Percentiles rank a stretch among this genome's conserved stretches.
Evolutionary conservation across 129 eudicot species (phyloP).

Genomic region (Saussurea involucrata): DNA sequence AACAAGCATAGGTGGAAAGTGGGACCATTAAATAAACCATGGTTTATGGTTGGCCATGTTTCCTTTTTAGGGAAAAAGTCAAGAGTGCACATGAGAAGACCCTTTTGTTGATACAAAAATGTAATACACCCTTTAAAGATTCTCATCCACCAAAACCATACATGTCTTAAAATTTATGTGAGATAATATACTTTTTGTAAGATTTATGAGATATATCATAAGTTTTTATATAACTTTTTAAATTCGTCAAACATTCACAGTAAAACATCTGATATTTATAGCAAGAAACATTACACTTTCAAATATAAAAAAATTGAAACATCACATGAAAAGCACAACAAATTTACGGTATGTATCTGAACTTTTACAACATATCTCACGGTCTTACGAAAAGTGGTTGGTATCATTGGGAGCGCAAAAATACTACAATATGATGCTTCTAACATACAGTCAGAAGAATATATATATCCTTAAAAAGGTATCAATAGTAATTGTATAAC

Average conservation of each 20-base stretch:
- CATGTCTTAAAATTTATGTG: not conserved
- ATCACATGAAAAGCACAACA: not conserved
- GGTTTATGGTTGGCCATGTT: slow-evolving; percentile 18
- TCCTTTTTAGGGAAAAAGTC: slow-evolving; percentile 32
- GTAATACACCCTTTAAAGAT: slow-evolving; percentile 25
- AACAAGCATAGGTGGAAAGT: slow-evolving; percentile 6
- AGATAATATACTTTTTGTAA: not conserved
- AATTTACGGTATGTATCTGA: too few relatives aligned
- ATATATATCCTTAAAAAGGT: too few relatives aligned
- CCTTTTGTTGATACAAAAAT: slow-evolving; percentile 1
- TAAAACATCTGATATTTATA: not conserved
- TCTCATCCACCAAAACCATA: slow-evolving; percentile 2
- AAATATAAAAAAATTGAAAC: not conserved
- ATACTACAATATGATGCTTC: too few relatives aligned
- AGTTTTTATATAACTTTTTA: too few relatives aligned
- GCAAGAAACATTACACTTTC: not conserved
- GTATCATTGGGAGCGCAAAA: too few relatives aligned
- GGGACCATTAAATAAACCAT: slow-evolving; percentile 10
- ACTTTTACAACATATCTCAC: not conserved
- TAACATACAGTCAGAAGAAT: too few relatives aligned
- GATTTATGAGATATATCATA: too few relatives aligned
- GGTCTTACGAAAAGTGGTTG: not conserved
- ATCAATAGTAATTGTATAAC: too few relatives aligned
- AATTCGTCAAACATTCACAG: not conserved
- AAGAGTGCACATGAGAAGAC: slow-evolving; percentile 32